phyloP scores from a whole-genome alignment of 192 early-diverging fungal species.

The Coemansia sp. region DNA sequence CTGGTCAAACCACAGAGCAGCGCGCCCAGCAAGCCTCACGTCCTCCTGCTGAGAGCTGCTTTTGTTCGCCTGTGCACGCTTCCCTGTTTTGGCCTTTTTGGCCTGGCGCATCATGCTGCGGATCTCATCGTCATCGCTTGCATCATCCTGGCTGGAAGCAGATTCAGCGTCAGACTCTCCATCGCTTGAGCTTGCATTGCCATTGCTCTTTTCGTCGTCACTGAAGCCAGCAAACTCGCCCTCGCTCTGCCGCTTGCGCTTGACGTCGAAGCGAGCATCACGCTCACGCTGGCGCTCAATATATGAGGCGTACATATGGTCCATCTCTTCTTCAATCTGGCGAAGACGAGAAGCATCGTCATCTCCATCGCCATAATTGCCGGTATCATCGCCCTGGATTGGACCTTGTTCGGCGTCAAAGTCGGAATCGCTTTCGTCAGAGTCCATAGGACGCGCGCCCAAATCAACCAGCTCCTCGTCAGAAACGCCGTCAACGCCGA shows the following conservation, averaged over 20 bases:
- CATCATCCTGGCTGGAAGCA: conserved; percentile 24
- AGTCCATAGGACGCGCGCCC: conserved; percentile 42
- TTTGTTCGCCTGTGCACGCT: conserved; percentile 18
- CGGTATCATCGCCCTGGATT: conserved; percentile 30
- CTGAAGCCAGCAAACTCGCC: conserved; percentile 70
- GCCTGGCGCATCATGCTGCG: conserved; percentile 44
- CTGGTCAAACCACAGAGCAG: conserved; percentile 95
- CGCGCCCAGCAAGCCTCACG: conserved; percentile 69
- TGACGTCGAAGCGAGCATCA: conserved; percentile 74
- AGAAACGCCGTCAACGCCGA: conserved; percentile 35
- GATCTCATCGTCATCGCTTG: conserved; percentile 51
- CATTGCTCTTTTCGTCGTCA: conserved; percentile 34
- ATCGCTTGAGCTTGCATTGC: neutral
- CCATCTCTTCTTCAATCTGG: conserved; percentile 63
- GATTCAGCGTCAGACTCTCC: conserved; percentile 9
- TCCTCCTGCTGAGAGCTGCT: conserved; percentile 4
- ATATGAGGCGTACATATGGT: conserved; percentile 70
- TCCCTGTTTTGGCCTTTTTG: conserved; percentile 23
- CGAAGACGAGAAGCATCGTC: conserved; percentile 61
- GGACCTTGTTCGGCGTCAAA: conserved; percentile 8
- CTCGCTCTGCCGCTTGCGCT: conserved; percentile 66
- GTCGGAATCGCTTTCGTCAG: conserved; percentile 28
- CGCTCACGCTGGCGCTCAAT: conserved; percentile 69
- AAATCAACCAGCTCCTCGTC: conserved; percentile 57
- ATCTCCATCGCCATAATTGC: conserved; percentile 58